Evolutionary conservation across 768 basidiomycete genomes (phyloP), one percentile per base, ranked within the genome.

Genomic region (Tubosaeta sp.): DNA sequence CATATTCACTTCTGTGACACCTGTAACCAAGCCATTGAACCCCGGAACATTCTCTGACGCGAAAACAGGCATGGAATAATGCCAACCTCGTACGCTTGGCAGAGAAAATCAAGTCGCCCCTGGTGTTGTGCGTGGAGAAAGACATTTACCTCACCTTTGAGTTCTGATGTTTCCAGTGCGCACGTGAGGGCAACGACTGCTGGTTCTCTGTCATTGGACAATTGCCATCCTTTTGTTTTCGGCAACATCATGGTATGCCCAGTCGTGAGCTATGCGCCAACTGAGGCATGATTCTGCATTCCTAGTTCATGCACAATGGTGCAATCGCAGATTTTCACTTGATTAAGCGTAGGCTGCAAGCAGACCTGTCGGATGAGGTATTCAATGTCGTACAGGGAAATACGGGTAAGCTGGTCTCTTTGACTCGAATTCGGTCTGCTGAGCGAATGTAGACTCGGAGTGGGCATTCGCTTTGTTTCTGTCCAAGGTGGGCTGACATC

Each of bases 281-380:
- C 22, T n/a, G 19, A 8, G 31, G 43, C 45, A 51, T 6, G 10
- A 11, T 31, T 43, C 17, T 17, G 19, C 43, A 34, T 43, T 43
- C 19, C 5, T 58, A 95, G 93, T 97, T 90, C 72, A 97, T 97
- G 94, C 94, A 95, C 68, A 98, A 97, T 58, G 95, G 95, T 49
- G 85, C 84, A n/a, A 89, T 99, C 50, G 84, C 88, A 39, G 84
- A 91, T 5, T 98, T 97, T 69, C 70, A 70, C 41, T 72, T 75
- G 52, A 80, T 98, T 59, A 97, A 95, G 71, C 80, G 97, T 26
- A 79, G 76, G 27, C 69, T 99, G 8, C 94, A 95, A 63, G 74
- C 74, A 32, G 76, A 76, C 26, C 70, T 99, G 13, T 76, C 88
- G 0, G 95, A 99, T 65, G 83, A 86, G 54, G 79, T 92, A 34